A percentile compares a stretch with the other conserved stretches of the same genome.
Evolutionary conservation across 768 basidiomycete species (phyloP).

Genomic region (Mycena crocata): DNA sequence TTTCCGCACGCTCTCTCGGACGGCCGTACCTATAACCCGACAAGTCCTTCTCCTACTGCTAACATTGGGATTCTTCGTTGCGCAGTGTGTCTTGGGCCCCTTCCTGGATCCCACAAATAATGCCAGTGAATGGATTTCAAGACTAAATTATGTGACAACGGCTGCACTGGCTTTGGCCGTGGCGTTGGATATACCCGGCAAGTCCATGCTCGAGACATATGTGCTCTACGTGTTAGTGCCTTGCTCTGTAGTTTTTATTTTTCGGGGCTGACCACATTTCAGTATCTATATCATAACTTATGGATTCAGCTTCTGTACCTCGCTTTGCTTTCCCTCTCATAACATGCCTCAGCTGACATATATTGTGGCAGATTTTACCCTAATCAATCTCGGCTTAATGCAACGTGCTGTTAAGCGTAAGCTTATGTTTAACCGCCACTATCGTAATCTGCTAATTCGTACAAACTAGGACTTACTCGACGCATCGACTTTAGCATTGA

Average conservation of each 20-base stretch:
- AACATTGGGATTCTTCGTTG: slow-evolving; percentile 67
- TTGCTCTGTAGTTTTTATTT: neutral
- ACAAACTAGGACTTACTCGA: slow-evolving; percentile 59
- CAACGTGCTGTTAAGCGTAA: slow-evolving; percentile 73
- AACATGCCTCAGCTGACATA: slow-evolving; percentile 16
- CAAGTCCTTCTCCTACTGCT: slow-evolving; percentile 70
- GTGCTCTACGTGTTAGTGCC: slow-evolving; percentile 72
- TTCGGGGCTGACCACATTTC: slow-evolving; percentile 11
- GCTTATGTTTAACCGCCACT: slow-evolving; percentile 31
- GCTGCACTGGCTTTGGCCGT: slow-evolving; percentile 73
- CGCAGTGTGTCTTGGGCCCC: slow-evolving; percentile 71
- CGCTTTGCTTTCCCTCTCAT: neutral
- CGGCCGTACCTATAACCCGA: slow-evolving; percentile 64
- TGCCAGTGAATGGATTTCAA: slow-evolving; percentile 79
- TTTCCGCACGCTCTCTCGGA: slow-evolving; percentile 67
- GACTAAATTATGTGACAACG: slow-evolving; percentile 77
- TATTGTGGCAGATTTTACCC: slow-evolving; percentile 65
- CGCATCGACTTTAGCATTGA: slow-evolving; percentile 87
- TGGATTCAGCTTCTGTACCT: slow-evolving; percentile 72
- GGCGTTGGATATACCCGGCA: slow-evolving; percentile 67
- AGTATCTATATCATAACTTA: slow-evolving; percentile 71
- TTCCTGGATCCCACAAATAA: slow-evolving; percentile 80
- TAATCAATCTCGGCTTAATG: slow-evolving; percentile 63
- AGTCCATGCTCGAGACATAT: slow-evolving; percentile 67
- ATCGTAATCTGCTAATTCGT: neutral